Evolutionary conservation across 306 rosid genomes (phyloP).

Genomic region (Adenanthera pavonina): DNA sequence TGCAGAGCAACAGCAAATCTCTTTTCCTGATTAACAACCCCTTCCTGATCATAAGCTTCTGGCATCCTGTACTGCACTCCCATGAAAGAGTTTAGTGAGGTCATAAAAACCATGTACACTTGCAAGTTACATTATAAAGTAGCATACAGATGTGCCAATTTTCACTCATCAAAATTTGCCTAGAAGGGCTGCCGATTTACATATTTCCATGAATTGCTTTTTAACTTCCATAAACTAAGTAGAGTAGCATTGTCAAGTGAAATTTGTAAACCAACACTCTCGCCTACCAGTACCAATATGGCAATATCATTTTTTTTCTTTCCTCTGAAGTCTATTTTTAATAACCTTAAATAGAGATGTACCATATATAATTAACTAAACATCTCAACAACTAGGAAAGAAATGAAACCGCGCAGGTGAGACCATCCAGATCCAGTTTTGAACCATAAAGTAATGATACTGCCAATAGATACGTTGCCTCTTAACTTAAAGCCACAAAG

Average conservation of each 20-base stretch:
- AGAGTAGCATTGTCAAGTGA: not conserved
- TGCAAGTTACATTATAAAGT: not conserved
- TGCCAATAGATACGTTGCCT: not conserved
- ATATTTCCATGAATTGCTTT: not conserved
- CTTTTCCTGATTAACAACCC: constrained; percentile 53
- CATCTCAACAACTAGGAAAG: not conserved
- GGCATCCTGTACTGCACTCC: constrained; percentile 90
- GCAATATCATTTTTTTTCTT: not conserved
- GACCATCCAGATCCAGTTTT: constrained; percentile 1
- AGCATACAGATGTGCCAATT: constrained; percentile 19
- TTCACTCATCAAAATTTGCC: constrained; percentile 20
- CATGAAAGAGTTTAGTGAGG: constrained; percentile 33
- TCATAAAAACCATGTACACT: not conserved
- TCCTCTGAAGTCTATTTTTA: not conserved
- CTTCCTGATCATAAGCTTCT: constrained; percentile 86
- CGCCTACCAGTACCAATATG: not conserved
- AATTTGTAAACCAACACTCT: not conserved
- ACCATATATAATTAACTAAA: constrained; percentile 1
- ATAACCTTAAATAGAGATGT: not conserved
- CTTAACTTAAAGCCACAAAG: not conserved
- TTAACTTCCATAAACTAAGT: not conserved
- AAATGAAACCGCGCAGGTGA: not conserved
- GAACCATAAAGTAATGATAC: not conserved
- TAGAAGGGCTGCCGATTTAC: not conserved
- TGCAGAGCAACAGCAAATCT: constrained; percentile 81